A percentile compares a stretch with the other conserved stretches of the same genome.
Conservation (phyloP, 495 filamentous ascomycete species). For the Podospora pseudoanserina region DNA sequence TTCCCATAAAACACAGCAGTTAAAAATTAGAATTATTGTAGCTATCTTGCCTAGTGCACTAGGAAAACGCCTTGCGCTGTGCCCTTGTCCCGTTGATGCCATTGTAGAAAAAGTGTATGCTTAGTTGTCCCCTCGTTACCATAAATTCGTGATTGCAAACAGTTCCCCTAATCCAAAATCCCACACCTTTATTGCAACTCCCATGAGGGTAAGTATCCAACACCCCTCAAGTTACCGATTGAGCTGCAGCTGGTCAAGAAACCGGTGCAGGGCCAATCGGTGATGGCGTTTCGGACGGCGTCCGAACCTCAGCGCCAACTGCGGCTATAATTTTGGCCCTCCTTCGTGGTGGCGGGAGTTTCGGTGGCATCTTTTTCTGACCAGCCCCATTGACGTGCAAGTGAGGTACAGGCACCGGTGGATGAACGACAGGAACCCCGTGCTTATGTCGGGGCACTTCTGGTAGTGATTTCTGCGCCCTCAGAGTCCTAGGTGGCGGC, state of each 20-base stretch:
- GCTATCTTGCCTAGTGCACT: background rate
- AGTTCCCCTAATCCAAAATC: background rate
- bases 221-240: background rate
- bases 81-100: slow-evolving; percentile 3
- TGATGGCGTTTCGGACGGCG: slow-evolving; percentile 8
- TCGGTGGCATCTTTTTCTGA: slow-evolving; percentile 52
- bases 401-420: slow-evolving; percentile 22
- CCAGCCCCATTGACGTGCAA: slow-evolving; percentile 28
- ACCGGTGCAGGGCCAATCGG: slow-evolving; percentile 10
- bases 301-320: slow-evolving; percentile 9
- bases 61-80: background rate
- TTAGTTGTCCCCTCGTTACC: slow-evolving; percentile 8
- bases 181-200: background rate
- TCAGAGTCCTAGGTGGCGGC: slow-evolving; percentile 24
- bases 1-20: background rate
- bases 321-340: slow-evolving; percentile 38
- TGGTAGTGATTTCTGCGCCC: slow-evolving; percentile 42
- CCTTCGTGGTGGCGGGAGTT: slow-evolving; percentile 52
- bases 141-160: slow-evolving; percentile 5
- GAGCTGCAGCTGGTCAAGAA: slow-evolving; percentile 9
- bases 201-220: background rate
- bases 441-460: slow-evolving; percentile 47
- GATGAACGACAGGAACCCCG: slow-evolving; percentile 41
- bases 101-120: background rate
- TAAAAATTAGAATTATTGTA: slow-evolving; percentile 3